These are phyloP conservation scores for Gossypium longicalyx DNA, from an alignment of 345 rosid species.

Conservation along the genomic window DNA sequence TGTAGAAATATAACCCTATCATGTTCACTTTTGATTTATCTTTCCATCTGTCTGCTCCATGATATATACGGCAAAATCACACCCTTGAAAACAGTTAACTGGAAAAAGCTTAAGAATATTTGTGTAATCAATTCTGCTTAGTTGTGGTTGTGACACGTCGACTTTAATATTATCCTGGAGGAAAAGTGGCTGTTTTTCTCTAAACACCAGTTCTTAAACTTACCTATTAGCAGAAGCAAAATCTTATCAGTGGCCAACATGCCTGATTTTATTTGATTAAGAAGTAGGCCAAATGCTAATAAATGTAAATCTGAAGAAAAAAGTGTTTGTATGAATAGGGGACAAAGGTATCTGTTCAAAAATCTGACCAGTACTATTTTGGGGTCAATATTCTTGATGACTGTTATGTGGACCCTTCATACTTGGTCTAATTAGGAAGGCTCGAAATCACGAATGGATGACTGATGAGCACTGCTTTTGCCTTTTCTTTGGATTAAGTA, in stretches of 20 bases:
- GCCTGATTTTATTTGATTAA: constrained; percentile 19
- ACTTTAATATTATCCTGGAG: background rate
- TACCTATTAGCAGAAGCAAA: constrained; percentile 16
- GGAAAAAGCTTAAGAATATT: constrained; percentile 2
- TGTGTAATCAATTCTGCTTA: background rate
- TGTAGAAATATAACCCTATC: constrained; percentile 6
- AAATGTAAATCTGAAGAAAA: background rate
- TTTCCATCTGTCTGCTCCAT: background rate
- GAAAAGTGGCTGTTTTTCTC: constrained; percentile 12
- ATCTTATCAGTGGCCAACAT: constrained; percentile 13
- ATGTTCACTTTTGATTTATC: background rate
- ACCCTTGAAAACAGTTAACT: background rate
- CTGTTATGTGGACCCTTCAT: constrained; percentile 13
- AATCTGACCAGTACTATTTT: constrained; percentile 11
- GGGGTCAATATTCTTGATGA: constrained; percentile 14
- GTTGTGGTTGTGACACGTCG: constrained; percentile 6
- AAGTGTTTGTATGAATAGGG: constrained; percentile 13
- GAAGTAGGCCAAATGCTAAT: constrained; percentile 18
- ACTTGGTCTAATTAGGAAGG: constrained; percentile 17
- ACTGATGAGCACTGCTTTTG: background rate
- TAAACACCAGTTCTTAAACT: constrained; percentile 18
- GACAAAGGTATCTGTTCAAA: constrained; percentile 15
- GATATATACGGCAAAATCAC: background rate
- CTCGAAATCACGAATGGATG: constrained; percentile 29
- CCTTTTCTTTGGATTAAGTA: constrained; percentile 12